These are phyloP conservation scores for Ophiognomonia clavigignenti-juglandacearum DNA, from an alignment of 2,329 filamentous ascomycete species.

Conservation along the genomic window DNA sequence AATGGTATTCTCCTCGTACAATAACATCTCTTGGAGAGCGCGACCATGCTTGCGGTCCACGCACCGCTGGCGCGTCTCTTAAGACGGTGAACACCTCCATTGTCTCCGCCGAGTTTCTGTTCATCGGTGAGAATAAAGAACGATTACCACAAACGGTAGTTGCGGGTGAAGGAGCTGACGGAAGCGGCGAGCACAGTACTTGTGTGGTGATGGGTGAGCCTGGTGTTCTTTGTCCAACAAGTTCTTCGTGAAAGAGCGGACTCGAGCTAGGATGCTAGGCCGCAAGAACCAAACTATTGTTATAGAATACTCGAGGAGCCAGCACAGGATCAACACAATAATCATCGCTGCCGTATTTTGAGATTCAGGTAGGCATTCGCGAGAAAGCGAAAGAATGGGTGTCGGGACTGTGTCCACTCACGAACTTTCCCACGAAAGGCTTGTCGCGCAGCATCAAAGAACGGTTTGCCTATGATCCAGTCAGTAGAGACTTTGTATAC, in stretches of 20 bases:
- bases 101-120: not conserved
- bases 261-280: not conserved
- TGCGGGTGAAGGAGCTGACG: not conserved
- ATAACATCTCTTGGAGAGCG: not conserved
- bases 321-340: too few species aligned
- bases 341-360: too few species aligned
- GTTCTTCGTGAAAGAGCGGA: not conserved
- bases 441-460: too few species aligned
- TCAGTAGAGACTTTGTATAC: too few species aligned
- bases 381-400: too few species aligned
- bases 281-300: constrained; percentile 7
- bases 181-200: constrained; percentile 6
- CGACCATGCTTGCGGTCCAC: not conserved
- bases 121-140: constrained; percentile 7
- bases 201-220: not conserved
- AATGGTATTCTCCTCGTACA: not conserved
- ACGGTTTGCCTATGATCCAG: too few species aligned
- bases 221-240: constrained; percentile 9
- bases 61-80: not conserved
- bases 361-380: too few species aligned
- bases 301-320: not conserved
- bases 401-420: too few species aligned
- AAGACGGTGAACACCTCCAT: constrained; percentile 8
- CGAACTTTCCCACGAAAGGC: too few species aligned
- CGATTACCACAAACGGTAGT: not conserved